Evolutionary conservation across 306 rosid species (phyloP).

Genomic region (Citrullus mucosospermus): DNA sequence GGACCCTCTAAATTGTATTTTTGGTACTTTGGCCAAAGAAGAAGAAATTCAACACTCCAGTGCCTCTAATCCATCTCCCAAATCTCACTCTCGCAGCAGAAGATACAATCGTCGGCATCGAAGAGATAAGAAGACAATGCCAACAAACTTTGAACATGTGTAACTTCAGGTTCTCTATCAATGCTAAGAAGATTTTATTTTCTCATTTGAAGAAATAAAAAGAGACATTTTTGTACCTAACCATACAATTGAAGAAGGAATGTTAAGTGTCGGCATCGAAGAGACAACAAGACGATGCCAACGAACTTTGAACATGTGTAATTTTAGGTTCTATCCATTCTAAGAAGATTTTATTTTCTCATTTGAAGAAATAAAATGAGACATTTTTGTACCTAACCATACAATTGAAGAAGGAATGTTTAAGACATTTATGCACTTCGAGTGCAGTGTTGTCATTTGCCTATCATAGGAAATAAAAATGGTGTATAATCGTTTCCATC

Average conservation of each 20-base stretch:
- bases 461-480: not conserved
- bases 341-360: not conserved
- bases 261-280: constrained; percentile 30
- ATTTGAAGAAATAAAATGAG: not conserved
- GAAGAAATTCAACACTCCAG: constrained; percentile 35
- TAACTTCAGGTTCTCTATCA: constrained; percentile 6
- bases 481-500: not conserved
- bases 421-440: not conserved
- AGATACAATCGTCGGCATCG: constrained; percentile 59
- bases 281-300: constrained; percentile 26
- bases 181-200: not conserved
- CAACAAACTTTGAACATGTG: constrained; percentile 10
- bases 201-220: not conserved
- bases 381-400: not conserved
- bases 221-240: not conserved
- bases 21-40: constrained; percentile 29
- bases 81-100: constrained; percentile 29
- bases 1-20: constrained; percentile 62
- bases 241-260: not conserved
- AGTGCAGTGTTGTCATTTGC: not conserved
- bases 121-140: constrained; percentile 28
- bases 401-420: not conserved
- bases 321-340: constrained; percentile 9
- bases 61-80: constrained; percentile 26
- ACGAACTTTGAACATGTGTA: constrained; percentile 12